Conservation (phyloP, 345 rosid species). For the Carallia brachiata region DNA sequence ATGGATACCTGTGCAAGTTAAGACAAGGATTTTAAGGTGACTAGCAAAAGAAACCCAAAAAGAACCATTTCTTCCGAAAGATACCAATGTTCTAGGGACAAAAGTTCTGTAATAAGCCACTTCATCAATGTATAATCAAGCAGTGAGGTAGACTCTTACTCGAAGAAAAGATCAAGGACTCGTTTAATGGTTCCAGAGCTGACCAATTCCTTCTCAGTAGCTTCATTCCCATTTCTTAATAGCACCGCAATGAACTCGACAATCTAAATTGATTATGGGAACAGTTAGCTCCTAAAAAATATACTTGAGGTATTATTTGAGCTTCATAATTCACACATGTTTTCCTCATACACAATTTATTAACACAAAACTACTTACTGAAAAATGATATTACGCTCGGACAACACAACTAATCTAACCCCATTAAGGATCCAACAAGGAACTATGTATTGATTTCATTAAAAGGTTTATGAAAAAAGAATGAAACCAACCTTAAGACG, state of each 20-base stretch:
- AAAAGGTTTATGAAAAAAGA: not conserved
- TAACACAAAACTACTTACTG: not conserved
- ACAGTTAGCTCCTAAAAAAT: conserved; percentile 1
- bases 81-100: not conserved
- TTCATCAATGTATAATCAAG: conserved; percentile 16
- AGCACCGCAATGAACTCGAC: conserved; percentile 96
- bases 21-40: conserved; percentile 15
- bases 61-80: conserved; percentile 1
- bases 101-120: not conserved
- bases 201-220: conserved; percentile 76
- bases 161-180: conserved; percentile 76
- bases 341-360: not conserved
- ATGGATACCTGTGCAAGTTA: conserved; percentile 74
- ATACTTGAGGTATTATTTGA: not conserved
- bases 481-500: conserved; percentile 73
- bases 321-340: not conserved
- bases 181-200: conserved; percentile 75
- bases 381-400: not conserved
- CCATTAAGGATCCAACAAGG: not conserved
- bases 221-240: conserved; percentile 73
- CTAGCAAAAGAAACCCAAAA: not conserved
- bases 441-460: not conserved
- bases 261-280: conserved; percentile 44
- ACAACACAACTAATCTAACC: not conserved
- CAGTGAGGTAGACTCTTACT: conserved; percentile 47